Percentiles rank a stretch among this genome's conserved stretches.
These are phyloP conservation scores for Hypoxylon perforatum DNA, from an alignment of 495 filamentous ascomycete species.

Conservation along the genomic window DNA sequence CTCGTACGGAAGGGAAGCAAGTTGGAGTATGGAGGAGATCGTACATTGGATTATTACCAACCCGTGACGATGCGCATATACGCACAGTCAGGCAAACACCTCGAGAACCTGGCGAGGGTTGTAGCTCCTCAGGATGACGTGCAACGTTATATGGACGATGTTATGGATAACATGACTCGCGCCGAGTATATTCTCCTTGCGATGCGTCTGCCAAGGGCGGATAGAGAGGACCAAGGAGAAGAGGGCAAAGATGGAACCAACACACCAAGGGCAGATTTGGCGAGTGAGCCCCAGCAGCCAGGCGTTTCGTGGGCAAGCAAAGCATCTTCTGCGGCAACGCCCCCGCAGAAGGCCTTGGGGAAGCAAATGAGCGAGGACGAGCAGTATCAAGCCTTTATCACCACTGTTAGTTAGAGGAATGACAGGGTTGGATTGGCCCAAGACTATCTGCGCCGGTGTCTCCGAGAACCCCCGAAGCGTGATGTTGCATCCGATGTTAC, in stretches of 20 bases:
- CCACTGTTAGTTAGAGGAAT: slow-evolving; percentile 43
- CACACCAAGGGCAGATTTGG: slow-evolving; percentile 37
- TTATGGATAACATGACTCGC: slow-evolving; percentile 80
- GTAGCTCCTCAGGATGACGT: slow-evolving; percentile 84
- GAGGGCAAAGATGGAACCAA: slow-evolving; percentile 46
- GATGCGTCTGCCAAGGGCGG: slow-evolving; percentile 69
- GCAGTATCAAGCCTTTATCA: slow-evolving; percentile 61
- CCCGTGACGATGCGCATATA: slow-evolving; percentile 85
- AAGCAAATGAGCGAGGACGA: slow-evolving; percentile 55
- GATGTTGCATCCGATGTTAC: too few species aligned
- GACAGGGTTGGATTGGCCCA: slow-evolving; percentile 11
- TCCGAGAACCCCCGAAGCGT: not conserved
- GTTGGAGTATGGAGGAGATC: slow-evolving; percentile 63
- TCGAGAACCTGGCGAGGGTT: slow-evolving; percentile 80
- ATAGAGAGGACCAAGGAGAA: slow-evolving; percentile 48
- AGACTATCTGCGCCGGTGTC: slow-evolving; percentile 3
- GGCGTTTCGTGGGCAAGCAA: slow-evolving; percentile 58
- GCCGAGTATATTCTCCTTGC: slow-evolving; percentile 76
- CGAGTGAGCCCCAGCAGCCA: slow-evolving; percentile 34
- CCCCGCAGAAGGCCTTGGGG: slow-evolving; percentile 45
- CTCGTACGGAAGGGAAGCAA: slow-evolving; percentile 69
- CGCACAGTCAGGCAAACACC: slow-evolving; percentile 67
- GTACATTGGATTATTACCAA: slow-evolving; percentile 82
- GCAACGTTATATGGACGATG: slow-evolving; percentile 80
- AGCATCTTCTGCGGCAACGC: slow-evolving; percentile 42